Conservation (phyloP, 352 stramenopile species). For the Phytophthora niederhauseri region DNA sequence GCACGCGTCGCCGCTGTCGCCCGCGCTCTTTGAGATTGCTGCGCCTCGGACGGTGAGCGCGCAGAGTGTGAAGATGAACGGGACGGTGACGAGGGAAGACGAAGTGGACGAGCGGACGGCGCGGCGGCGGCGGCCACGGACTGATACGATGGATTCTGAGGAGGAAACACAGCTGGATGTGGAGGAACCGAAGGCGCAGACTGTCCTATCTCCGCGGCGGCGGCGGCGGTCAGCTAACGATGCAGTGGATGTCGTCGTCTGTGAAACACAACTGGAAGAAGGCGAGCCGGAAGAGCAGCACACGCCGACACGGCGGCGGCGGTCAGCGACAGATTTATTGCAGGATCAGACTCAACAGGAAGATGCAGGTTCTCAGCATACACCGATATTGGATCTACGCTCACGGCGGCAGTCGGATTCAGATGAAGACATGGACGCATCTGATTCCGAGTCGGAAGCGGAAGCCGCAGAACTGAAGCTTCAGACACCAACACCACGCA, state of each 20-base stretch:
- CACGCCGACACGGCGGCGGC: conserved; percentile 8
- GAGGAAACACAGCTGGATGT: conserved; percentile 6
- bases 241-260: conserved; percentile 14
- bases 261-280: conserved; percentile 24
- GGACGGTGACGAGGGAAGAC: not conserved
- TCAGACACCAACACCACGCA: conserved; percentile 20
- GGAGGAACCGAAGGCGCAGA: not conserved
- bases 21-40: conserved; percentile 35
- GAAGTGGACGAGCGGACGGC: not conserved
- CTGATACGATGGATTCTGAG: not conserved
- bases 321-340: conserved; percentile 8
- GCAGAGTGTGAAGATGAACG: conserved; percentile 6
- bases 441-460: conserved; percentile 4
- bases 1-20: conserved; percentile 26
- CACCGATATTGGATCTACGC: not conserved
- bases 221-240: conserved; percentile 7
- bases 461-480: conserved; percentile 2
- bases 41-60: not conserved
- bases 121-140: conserved; percentile 7
- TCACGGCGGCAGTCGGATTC: conserved; percentile 1
- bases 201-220: not conserved
- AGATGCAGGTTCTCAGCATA: not conserved
- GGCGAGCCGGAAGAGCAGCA: conserved; percentile 8
- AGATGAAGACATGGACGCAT: not conserved
- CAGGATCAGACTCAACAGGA: conserved; percentile 6